Percentiles rank a stretch among this genome's conserved stretches.
phyloP scores from a whole-genome alignment of 2,329 filamentous ascomycete genomes.

The Paradendryphiella salina region DNA sequence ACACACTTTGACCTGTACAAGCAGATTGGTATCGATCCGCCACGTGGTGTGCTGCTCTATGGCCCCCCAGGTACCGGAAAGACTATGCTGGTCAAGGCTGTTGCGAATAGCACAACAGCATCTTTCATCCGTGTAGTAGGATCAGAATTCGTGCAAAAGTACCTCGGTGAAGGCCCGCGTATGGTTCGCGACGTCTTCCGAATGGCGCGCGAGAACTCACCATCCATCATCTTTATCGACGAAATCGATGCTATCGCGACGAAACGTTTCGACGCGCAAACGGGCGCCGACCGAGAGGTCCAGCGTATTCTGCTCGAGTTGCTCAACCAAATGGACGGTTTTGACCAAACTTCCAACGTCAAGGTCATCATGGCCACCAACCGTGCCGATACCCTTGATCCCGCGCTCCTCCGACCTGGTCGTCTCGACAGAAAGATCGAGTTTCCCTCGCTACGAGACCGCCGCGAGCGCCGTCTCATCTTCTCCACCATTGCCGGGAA shows the following conservation, averaged over 20 bases:
- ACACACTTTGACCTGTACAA: constrained; percentile 99
- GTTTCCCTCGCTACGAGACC: constrained; percentile 92
- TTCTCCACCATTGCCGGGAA: constrained; percentile 96
- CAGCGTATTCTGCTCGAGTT: constrained; percentile 97
- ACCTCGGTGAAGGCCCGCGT: constrained; percentile 92
- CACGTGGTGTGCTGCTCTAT: constrained; percentile 92
- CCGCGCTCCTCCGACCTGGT: constrained; percentile 88
- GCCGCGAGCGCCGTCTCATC: constrained; percentile 92
- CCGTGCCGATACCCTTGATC: constrained; percentile 94
- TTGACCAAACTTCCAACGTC: constrained; percentile 98
- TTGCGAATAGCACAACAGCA: constrained; percentile 96
- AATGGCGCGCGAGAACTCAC: constrained; percentile 98
- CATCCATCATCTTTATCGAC: constrained; percentile 83
- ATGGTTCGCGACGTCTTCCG: constrained; percentile 99
- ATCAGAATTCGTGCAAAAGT: constrained; percentile 98
- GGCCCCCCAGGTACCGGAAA: constrained; percentile 95
- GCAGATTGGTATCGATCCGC: constrained; percentile 98
- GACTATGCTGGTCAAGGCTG: constrained; percentile 97
- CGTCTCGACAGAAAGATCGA: constrained; percentile 98
- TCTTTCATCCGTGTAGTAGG: constrained; percentile 98
- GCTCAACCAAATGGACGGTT: constrained; percentile 99
- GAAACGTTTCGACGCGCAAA: constrained; percentile 91
- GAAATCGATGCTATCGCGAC: constrained; percentile 7
- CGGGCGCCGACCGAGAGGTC: constrained; percentile 94
- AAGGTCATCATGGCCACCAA: constrained; percentile 99